These are phyloP conservation scores for Quillaja saponaria DNA, from an alignment of 306 rosid genomes.

Conservation along the genomic window DNA sequence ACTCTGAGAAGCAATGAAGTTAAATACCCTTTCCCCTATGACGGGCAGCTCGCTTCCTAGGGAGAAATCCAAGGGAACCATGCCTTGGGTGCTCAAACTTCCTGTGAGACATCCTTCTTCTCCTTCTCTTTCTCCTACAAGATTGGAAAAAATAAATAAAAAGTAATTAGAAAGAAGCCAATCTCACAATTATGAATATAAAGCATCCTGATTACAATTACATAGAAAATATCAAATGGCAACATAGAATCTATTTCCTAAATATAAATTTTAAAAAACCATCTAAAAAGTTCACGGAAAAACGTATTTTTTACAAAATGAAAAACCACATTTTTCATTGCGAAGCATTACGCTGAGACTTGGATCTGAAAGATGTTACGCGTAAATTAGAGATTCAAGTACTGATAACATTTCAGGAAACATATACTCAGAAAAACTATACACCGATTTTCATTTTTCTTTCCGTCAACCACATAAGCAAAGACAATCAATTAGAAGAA, in stretches of 20 bases:
- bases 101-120: constrained; percentile 75
- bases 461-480: background rate
- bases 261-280: background rate
- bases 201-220: too few species aligned
- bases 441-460: background rate
- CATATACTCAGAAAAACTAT: background rate
- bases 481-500: background rate
- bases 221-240: background rate
- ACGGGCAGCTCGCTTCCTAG: constrained; percentile 80
- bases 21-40: constrained; percentile 75
- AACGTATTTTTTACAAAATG: background rate
- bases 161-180: background rate
- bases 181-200: too few species aligned
- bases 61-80: constrained; percentile 86
- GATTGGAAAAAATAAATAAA: background rate
- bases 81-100: constrained; percentile 92
- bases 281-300: background rate
- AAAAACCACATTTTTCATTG: background rate
- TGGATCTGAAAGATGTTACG: background rate
- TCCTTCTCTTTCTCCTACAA: constrained; percentile 14
- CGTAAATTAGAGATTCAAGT: background rate
- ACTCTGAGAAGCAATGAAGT: background rate
- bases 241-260: background rate
- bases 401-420: background rate
- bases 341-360: background rate